phyloP scores from a whole-genome alignment of 306 rosid species.

The Hippophae gyantsensis region DNA sequence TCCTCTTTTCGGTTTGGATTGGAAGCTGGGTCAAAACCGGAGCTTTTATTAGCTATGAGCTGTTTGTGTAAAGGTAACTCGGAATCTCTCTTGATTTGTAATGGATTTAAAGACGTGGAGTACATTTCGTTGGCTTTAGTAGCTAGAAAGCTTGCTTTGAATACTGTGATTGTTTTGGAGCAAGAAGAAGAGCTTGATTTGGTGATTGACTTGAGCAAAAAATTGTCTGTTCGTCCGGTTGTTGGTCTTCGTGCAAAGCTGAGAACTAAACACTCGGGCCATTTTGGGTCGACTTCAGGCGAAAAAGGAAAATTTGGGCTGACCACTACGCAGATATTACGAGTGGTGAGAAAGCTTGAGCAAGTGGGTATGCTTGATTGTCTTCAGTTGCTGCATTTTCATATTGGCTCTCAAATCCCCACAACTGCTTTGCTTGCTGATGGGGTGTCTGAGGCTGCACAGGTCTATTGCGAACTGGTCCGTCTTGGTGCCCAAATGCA shows the following conservation, averaged over 20 bases:
- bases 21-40: constrained; percentile 92
- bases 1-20: constrained; percentile 64
- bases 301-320: constrained; percentile 91
- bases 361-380: constrained; percentile 66
- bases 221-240: constrained; percentile 56
- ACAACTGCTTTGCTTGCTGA: constrained; percentile 55
- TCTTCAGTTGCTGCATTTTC: constrained; percentile 76
- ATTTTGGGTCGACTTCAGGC: constrained; percentile 76
- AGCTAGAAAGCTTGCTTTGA: constrained; percentile 60
- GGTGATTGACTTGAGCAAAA: constrained; percentile 55
- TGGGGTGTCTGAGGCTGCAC: constrained; percentile 77
- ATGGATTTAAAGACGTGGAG: constrained; percentile 68
- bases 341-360: constrained; percentile 61
- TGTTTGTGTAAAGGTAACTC: constrained; percentile 73
- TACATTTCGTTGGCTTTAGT: constrained; percentile 65
- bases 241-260: constrained; percentile 80
- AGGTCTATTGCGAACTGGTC: constrained; percentile 78
- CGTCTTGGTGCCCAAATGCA: constrained; percentile 77
- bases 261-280: constrained; percentile 77
- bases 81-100: constrained; percentile 57
- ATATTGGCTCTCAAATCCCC: constrained; percentile 83
- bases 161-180: constrained; percentile 74
- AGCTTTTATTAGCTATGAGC: constrained; percentile 80
- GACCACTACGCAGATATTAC: constrained; percentile 55
- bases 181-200: constrained; percentile 78